Evolutionary conservation across 2,329 filamentous ascomycete genomes (phyloP).

Genomic region (Scedosporium minutisporum): DNA sequence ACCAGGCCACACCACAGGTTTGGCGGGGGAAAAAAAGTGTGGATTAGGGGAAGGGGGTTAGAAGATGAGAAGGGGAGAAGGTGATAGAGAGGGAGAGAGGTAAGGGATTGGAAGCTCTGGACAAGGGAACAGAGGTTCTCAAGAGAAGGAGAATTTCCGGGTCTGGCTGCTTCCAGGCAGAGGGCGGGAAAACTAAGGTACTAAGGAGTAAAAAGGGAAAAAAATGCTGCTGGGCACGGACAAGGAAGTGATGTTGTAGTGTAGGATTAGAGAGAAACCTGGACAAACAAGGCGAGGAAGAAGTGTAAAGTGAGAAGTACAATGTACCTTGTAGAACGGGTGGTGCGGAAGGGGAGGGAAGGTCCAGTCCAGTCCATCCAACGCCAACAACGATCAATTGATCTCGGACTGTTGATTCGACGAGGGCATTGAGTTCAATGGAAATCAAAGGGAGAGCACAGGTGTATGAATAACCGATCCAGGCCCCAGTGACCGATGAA

Average conservation of each 20-base stretch:
- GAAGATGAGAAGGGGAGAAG: not conserved
- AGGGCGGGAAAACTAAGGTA: not conserved
- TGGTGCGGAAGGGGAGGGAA: too few species aligned
- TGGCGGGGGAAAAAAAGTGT: not conserved
- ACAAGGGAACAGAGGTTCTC: not conserved
- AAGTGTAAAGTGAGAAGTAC: not conserved
- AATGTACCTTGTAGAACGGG: too few species aligned
- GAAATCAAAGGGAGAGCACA: too few species aligned
- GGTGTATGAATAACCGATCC: too few species aligned
- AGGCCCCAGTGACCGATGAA: too few species aligned
- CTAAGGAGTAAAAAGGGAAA: constrained; percentile 3
- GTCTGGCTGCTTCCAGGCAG: constrained; percentile 6
- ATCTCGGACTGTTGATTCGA: too few species aligned
- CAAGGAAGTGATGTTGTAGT: not conserved
- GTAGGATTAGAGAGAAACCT: not conserved
- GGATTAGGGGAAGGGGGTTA: not conserved
- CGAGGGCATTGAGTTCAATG: too few species aligned
- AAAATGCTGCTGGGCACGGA: not conserved
- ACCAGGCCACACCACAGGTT: constrained; percentile 7
- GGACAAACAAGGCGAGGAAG: not conserved
- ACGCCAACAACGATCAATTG: too few species aligned
- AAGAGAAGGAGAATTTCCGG: not conserved
- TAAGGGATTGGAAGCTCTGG: not conserved
- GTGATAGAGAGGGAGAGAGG: not conserved
- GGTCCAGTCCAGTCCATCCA: too few species aligned